Conservation (phyloP, 331 rosid species). For the Telfairia occidentalis region DNA sequence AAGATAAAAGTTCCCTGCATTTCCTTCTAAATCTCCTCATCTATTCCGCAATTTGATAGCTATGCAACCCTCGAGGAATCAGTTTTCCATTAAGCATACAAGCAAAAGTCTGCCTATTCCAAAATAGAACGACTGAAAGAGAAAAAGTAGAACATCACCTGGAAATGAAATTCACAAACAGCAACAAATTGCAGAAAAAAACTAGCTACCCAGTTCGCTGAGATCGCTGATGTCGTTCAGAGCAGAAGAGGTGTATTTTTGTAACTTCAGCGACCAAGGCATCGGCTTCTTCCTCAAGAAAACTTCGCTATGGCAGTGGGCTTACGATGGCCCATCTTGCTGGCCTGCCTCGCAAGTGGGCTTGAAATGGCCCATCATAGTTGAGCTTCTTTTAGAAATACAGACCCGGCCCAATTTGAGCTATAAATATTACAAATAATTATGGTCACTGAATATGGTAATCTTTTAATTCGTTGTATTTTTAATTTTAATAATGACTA, state of each 20-base stretch:
- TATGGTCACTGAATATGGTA: too few species aligned
- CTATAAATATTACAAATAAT: too few species aligned
- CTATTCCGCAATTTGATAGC: background rate
- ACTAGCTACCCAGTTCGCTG: background rate
- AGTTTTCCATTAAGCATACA: background rate
- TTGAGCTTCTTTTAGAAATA: background rate
- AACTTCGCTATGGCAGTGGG: background rate
- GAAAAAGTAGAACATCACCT: background rate
- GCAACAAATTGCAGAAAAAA: background rate
- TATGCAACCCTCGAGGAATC: background rate
- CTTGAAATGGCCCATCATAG: background rate
- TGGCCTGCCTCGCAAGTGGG: background rate
- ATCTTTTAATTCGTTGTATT: too few species aligned
- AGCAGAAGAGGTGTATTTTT: background rate
- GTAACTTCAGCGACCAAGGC: background rate
- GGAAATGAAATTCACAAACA: background rate
- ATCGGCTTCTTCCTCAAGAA: slow-evolving; percentile 7
- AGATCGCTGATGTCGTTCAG: background rate
- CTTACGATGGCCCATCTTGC: too few species aligned
- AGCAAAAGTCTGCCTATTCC: background rate
- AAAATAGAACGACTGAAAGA: background rate
- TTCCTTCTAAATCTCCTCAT: background rate
- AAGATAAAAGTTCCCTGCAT: background rate
- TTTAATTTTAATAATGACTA: too few species aligned
- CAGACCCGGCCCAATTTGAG: background rate